These are phyloP conservation scores for Torrubiella hemipterigena DNA, from an alignment of 2,329 filamentous ascomycete genomes.

Conservation along the genomic window DNA sequence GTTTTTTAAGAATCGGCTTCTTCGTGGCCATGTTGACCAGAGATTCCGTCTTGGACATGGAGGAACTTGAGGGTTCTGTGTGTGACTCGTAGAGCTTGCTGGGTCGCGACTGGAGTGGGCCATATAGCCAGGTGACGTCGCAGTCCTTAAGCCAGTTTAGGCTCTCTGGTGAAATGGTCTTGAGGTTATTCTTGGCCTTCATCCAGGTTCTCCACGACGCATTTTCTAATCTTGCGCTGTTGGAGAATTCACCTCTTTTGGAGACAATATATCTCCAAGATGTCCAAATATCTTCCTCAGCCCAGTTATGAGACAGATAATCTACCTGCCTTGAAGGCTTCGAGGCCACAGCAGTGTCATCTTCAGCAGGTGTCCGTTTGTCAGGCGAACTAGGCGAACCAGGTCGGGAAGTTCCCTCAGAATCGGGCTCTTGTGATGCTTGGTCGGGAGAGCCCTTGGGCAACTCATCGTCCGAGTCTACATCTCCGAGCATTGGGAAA, in stretches of 20 bases:
- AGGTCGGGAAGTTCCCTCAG: constrained; percentile 39
- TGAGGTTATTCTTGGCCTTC: constrained; percentile 77
- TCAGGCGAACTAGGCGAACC: constrained; percentile 44
- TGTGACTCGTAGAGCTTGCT: constrained; percentile 32
- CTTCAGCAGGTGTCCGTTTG: constrained; percentile 38
- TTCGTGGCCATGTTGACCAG: constrained; percentile 54
- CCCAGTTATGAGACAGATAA: constrained; percentile 87
- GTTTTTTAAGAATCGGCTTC: constrained; percentile 93
- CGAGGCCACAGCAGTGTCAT: constrained; percentile 64
- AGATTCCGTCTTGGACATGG: constrained; percentile 45
- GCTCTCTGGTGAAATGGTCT: constrained; percentile 80
- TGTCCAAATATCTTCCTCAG: constrained; percentile 92
- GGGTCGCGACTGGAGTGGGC: constrained; percentile 68
- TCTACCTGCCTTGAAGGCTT: constrained; percentile 85
- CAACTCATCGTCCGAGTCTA: constrained; percentile 37
- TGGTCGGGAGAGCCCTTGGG: constrained; percentile 42
- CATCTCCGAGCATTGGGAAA: constrained; percentile 20
- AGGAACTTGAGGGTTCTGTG: constrained; percentile 6
- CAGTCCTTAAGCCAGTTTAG: constrained; percentile 97
- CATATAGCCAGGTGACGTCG: constrained; percentile 96
- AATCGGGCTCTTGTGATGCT: constrained; percentile 44
- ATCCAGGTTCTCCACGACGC: constrained; percentile 97
- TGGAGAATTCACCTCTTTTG: constrained; percentile 65
- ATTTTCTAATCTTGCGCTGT: constrained; percentile 78
- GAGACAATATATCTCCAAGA: constrained; percentile 91